phyloP scores from a whole-genome alignment of 345 rosid genomes.

The Psidium guajava region DNA sequence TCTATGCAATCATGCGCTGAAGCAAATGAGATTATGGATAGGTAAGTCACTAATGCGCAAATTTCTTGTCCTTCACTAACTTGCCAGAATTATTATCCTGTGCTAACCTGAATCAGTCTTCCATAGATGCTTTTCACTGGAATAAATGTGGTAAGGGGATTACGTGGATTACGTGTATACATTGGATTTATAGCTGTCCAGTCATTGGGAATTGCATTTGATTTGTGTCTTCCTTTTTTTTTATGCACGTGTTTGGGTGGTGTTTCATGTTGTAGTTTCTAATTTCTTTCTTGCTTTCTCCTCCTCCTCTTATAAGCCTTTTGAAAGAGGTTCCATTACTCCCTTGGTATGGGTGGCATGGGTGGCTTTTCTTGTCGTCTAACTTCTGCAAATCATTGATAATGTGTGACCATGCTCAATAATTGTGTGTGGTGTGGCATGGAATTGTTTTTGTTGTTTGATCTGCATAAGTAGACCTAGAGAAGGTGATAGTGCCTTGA shows the following conservation, averaged over 20 bases:
- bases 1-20: slow-evolving; percentile 74
- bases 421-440: not conserved
- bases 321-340: not conserved
- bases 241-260: not conserved
- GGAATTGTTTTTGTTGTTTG: not conserved
- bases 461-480: not conserved
- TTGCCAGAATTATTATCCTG: not conserved
- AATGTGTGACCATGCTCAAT: not conserved
- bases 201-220: not conserved
- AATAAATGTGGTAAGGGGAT: not conserved
- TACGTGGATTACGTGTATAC: not conserved
- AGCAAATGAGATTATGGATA: slow-evolving; percentile 74
- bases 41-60: slow-evolving; percentile 22
- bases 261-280: not conserved
- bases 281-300: not conserved
- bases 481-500: not conserved
- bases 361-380: not conserved
- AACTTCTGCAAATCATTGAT: not conserved
- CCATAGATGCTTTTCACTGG: not conserved
- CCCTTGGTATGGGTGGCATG: not conserved
- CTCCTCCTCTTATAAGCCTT: not conserved
- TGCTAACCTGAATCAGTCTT: not conserved
- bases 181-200: not conserved
- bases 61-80: not conserved
- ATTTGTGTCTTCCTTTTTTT: not conserved